These are phyloP conservation scores for Debaryomyces singareniensis DNA, from an alignment of 1,139 yeast genomes.

Conservation along the genomic window DNA sequence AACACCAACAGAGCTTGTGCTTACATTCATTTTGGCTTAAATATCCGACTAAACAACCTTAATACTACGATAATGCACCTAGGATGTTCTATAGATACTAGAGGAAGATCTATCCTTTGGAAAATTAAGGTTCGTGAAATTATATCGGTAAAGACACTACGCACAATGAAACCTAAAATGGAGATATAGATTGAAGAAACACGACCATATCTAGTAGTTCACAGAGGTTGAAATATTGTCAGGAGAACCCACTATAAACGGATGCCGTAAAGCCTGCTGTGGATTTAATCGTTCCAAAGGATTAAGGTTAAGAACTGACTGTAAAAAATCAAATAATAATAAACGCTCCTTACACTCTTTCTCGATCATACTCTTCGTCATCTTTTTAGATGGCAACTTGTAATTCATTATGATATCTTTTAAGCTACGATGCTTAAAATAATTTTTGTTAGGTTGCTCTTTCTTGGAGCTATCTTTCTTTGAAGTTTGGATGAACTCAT, in stretches of 20 bases:
- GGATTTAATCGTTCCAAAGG: constrained; percentile 97
- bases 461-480: constrained; percentile 47
- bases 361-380: constrained; percentile 59
- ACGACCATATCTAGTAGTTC: too few species aligned
- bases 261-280: constrained; percentile 89
- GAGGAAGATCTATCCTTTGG: too few species aligned
- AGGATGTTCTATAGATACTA: too few species aligned
- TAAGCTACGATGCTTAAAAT: constrained; percentile 69
- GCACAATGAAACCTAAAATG: too few species aligned
- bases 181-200: too few species aligned
- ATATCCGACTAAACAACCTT: too few species aligned
- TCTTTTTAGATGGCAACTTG: constrained; percentile 62
- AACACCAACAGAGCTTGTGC: constrained; percentile 83
- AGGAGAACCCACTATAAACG: constrained; percentile 73
- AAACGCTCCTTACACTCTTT: constrained; percentile 69
- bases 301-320: constrained; percentile 72
- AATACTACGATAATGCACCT: too few species aligned
- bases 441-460: constrained; percentile 80
- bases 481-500: constrained; percentile 26
- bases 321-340: constrained; percentile 69
- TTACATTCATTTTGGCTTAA: constrained; percentile 75
- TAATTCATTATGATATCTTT: constrained; percentile 75
- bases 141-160: too few species aligned
- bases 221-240: too few species aligned
- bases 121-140: too few species aligned